Evolutionary conservation across 805 yeast genomes (phyloP), one percentile per base, ranked within the genome.

Genomic region (Ascoidea tarda): DNA sequence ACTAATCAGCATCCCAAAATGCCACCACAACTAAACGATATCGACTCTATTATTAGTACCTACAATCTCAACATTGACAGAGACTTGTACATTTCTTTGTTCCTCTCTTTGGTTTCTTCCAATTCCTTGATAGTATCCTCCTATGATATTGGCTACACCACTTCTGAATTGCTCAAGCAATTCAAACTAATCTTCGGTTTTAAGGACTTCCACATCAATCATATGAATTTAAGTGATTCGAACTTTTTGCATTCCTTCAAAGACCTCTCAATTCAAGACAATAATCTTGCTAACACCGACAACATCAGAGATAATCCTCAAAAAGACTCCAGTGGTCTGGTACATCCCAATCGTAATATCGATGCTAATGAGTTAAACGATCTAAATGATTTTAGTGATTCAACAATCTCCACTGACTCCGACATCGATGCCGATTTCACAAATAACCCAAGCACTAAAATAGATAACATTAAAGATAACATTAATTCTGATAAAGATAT

Each of bases 101-200:
- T 38, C 4, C 14, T 38, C 8, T 38, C 14, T 38, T 38, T 38
- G 14, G 4, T 38, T 10, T 38, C 44, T 4, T 38, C 44, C 8
- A 38, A 38, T 10, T 10, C 8, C 14, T 38, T 38, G 14, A 38
- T 38, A 38, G 14, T 38, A 38, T 10, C 14, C 44, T 38, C 44
- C 8, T 10, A 38, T 38, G 14, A 38, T 38, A 10, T 38, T 10
- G 4, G 4, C 14, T 38, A 38, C 14, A 38, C 44, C 14, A 14
- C 8, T 10, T 38, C 8, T 38, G 14, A 38, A 38, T 38, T 38
- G 14, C 60, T 67, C 52, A 63, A 70, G 46, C 77, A 82, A 4
- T 56, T 77, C 51, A 82, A 79, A 32, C 81, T 73, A 2, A 73
- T 78, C 72, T 71, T 69, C 58, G 69, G 71, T 53, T 80, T 85